These are phyloP conservation scores for Solanum hybrid DNA, from an alignment of 305 asterid genomes.

Conservation along the genomic window DNA sequence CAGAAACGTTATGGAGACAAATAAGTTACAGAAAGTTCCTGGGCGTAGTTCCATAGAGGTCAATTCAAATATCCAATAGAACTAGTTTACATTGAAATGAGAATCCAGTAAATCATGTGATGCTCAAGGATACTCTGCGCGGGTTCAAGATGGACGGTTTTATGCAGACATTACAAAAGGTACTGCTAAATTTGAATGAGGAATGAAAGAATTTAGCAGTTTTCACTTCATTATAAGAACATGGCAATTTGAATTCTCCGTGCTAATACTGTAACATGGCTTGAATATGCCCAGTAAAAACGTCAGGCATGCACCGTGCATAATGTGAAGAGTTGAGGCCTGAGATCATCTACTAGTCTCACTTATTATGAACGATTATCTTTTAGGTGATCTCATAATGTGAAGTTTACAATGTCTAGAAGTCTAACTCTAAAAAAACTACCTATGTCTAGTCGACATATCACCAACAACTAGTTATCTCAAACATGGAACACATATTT, in stretches of 20 bases:
- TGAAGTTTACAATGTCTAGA: background rate
- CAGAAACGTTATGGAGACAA: slow-evolving; percentile 19
- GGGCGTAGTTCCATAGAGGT: slow-evolving; percentile 20
- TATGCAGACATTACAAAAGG: background rate
- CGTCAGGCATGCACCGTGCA: slow-evolving; percentile 1
- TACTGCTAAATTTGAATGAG: slow-evolving; percentile 4
- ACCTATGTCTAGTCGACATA: no score
- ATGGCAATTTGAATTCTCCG: background rate
- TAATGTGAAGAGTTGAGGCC: background rate
- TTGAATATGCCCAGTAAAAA: background rate
- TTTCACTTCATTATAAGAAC: slow-evolving; percentile 3
- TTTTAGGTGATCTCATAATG: background rate
- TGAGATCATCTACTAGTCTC: background rate
- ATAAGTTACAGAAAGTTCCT: slow-evolving; percentile 17
- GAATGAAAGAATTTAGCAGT: background rate
- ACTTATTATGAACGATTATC: background rate
- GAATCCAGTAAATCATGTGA: background rate
- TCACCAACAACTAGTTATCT: background rate
- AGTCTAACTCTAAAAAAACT: background rate
- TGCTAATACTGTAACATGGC: slow-evolving; percentile 1
- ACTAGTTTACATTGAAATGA: background rate
- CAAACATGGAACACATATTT: background rate
- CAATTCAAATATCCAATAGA: background rate
- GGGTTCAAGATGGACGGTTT: slow-evolving; percentile 6
- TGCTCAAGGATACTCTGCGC: background rate